Percentiles rank a stretch among this genome's conserved stretches.
These are phyloP conservation scores for Phyllosticta capitalensis DNA, from an alignment of 2,329 filamentous ascomycete genomes.

Conservation along the genomic window DNA sequence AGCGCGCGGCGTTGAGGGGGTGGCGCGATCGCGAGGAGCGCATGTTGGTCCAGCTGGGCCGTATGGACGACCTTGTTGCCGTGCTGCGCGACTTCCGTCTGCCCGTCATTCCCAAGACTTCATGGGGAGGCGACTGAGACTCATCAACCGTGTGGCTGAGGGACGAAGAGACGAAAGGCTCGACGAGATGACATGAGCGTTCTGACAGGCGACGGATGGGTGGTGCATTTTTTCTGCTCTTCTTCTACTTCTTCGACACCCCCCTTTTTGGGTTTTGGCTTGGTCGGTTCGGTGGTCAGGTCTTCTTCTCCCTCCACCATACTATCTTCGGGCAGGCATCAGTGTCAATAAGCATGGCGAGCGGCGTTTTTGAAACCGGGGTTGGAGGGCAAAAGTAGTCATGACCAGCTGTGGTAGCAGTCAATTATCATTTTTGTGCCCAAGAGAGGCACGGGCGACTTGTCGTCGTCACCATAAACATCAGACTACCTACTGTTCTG, in stretches of 20 bases:
- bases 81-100: constrained; percentile 59
- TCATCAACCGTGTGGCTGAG: no score
- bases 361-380: no score
- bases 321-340: no score
- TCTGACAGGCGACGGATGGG: not conserved
- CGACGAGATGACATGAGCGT: not conserved
- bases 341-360: no score
- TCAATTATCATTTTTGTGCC: no score
- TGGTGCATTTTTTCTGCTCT: not conserved
- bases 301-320: no score
- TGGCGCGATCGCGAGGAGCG: constrained; percentile 57
- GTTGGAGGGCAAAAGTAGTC: no score
- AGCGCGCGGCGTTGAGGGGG: constrained; percentile 58
- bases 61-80: constrained; percentile 76
- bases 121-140: not conserved
- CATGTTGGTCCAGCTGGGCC: constrained; percentile 66
- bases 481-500: no score
- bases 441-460: no score
- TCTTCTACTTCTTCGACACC: not conserved
- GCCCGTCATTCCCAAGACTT: constrained; percentile 4
- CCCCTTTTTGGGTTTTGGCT: not conserved
- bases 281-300: no score
- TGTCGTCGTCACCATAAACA: no score
- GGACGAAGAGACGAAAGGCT: not conserved
- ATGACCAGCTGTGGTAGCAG: no score